phyloP scores from a whole-genome alignment of 768 basidiomycete species.

The Trametes cinnabarina region DNA sequence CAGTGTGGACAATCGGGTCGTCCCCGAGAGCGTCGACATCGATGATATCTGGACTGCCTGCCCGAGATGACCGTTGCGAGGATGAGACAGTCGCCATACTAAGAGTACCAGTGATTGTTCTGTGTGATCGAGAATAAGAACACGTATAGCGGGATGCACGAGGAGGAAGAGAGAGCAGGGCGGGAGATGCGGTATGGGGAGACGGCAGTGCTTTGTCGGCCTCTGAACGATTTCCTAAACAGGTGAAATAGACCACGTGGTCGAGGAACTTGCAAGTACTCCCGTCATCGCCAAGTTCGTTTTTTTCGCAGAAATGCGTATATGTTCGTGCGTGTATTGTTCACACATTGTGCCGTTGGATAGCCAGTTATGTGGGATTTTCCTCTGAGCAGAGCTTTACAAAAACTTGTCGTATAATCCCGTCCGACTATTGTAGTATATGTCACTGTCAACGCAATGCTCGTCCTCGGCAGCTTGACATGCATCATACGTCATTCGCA shows the following conservation, averaged over 20 bases:
- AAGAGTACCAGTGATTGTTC: no score
- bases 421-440: no score
- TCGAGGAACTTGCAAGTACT: no score
- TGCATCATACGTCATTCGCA: slow-evolving; percentile 8
- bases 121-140: no score
- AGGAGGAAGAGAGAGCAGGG: neutral
- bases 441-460: neutral
- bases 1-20: slow-evolving; percentile 32
- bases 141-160: no score
- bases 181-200: neutral
- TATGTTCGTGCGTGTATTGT: no score
- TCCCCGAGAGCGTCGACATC: slow-evolving; percentile 44
- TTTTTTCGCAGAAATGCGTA: no score
- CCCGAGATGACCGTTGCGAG: neutral
- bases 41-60: slow-evolving; percentile 35
- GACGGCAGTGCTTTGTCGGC: slow-evolving; percentile 1
- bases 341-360: no score
- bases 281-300: no score
- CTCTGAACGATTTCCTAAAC: slow-evolving; percentile 13
- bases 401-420: no score
- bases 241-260: neutral
- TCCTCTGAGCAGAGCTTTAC: no score
- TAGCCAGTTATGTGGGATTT: no score
- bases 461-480: neutral
- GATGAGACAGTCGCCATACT: neutral